These are phyloP conservation scores for Colletotrichum spaethianum DNA, from an alignment of 2,329 filamentous ascomycete genomes.

Conservation along the genomic window DNA sequence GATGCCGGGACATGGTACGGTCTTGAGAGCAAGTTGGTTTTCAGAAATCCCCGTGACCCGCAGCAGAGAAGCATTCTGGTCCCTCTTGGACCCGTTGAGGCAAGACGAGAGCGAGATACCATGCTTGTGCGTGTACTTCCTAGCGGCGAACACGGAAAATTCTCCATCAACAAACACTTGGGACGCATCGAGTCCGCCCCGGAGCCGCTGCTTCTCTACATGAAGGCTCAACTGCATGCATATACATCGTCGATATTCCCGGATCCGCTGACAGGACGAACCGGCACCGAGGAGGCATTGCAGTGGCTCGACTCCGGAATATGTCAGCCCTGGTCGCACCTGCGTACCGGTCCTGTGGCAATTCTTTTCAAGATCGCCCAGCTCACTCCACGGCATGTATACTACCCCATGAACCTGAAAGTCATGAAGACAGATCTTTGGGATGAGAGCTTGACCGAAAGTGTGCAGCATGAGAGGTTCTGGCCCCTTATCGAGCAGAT, in stretches of 20 bases:
- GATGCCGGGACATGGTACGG: constrained; percentile 74
- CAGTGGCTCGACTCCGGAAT: constrained; percentile 63
- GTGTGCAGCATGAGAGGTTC: constrained; percentile 56
- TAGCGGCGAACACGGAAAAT: constrained; percentile 61
- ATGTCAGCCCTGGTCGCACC: constrained; percentile 64
- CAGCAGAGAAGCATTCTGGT: constrained; percentile 66
- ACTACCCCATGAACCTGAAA: constrained; percentile 54
- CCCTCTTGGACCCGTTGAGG: constrained; percentile 57
- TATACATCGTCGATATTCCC: constrained; percentile 70
- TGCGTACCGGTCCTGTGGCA: constrained; percentile 24
- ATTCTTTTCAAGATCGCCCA: constrained; percentile 43
- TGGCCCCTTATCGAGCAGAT: constrained; percentile 49
- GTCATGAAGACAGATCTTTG: constrained; percentile 54
- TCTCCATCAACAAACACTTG: constrained; percentile 67
- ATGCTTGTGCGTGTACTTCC: constrained; percentile 49
- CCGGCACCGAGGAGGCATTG: constrained; percentile 73
- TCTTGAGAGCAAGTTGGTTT: constrained; percentile 69
- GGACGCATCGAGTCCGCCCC: constrained; percentile 70
- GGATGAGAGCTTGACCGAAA: constrained; percentile 49
- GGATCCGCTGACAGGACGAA: constrained; percentile 70
- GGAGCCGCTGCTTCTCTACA: constrained; percentile 68
- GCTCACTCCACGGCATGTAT: constrained; percentile 51
- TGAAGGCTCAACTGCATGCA: constrained; percentile 72
- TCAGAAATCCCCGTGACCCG: constrained; percentile 59
- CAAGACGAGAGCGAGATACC: constrained; percentile 33